phyloP scores from a whole-genome alignment of 352 stramenopile species.

The Globisporangium cylindrosporum region DNA sequence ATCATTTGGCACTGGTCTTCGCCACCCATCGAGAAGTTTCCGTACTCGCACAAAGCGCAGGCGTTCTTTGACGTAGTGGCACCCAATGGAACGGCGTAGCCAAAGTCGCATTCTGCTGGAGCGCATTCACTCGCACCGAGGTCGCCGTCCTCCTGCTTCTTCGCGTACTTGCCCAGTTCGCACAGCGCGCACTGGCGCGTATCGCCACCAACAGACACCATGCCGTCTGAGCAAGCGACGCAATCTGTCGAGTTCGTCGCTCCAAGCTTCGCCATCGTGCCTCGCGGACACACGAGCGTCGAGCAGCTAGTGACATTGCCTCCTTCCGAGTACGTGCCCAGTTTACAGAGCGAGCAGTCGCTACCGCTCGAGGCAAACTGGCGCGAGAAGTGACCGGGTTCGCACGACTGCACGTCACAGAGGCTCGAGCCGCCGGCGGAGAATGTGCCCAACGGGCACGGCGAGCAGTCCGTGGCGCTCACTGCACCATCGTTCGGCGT shows the following conservation, averaged over 20 bases:
- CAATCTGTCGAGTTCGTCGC: conserved; percentile 32
- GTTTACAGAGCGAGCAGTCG: conserved; percentile 33
- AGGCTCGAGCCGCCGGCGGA: conserved; percentile 23
- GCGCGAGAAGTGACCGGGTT: conserved; percentile 24
- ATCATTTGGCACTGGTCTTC: conserved; percentile 35
- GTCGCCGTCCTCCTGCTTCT: conserved; percentile 17
- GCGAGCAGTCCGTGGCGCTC: conserved; percentile 37
- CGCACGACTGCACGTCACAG: conserved; percentile 28
- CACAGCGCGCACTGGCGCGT: conserved; percentile 23
- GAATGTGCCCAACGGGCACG: conserved; percentile 33
- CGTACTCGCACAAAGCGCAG: conserved; percentile 28
- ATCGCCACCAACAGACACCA: conserved; percentile 28
- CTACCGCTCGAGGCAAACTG: conserved; percentile 22
- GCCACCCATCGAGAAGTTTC: conserved; percentile 26
- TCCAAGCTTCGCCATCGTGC: conserved; percentile 28
- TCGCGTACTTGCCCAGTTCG: conserved; percentile 24
- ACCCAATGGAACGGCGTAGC: conserved; percentile 18
- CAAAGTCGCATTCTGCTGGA: conserved; percentile 20
- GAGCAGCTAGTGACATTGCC: conserved; percentile 26
- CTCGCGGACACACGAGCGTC: conserved; percentile 22
- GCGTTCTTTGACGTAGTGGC: conserved; percentile 21
- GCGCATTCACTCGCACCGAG: conserved; percentile 27
- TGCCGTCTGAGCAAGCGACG: conserved; percentile 24
- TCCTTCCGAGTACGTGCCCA: conserved; percentile 35
- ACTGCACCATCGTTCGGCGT: conserved; percentile 25